These are phyloP conservation scores for Tolypocladium sp. DNA, from an alignment of 2,329 filamentous ascomycete genomes.

Conservation along the genomic window DNA sequence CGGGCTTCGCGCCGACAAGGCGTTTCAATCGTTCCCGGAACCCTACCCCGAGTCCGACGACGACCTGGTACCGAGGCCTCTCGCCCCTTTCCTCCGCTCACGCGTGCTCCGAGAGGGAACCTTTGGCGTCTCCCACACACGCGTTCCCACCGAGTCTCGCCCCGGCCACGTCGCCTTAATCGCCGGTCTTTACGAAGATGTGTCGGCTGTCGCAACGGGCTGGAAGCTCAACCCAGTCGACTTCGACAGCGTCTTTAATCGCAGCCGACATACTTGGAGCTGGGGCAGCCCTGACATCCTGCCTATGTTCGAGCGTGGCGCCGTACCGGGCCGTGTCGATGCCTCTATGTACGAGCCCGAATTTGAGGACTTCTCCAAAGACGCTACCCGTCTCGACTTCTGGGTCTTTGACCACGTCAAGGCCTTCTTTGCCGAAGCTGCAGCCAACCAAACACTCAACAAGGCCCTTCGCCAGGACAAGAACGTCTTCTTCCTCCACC, in stretches of 20 bases:
- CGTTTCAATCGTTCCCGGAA: conserved; percentile 87
- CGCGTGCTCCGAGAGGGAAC: conserved; percentile 83
- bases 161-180: conserved; percentile 96
- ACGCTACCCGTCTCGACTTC: conserved; percentile 72
- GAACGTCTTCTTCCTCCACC: conserved; percentile 87
- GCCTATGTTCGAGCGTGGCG: conserved; percentile 94
- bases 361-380: conserved; percentile 79
- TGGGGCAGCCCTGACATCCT: conserved; percentile 98
- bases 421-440: conserved; percentile 72
- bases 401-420: conserved; percentile 98
- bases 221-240: conserved; percentile 99
- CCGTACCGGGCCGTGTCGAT: conserved; percentile 76
- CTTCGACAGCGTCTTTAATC: conserved; percentile 98
- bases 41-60: conserved; percentile 62
- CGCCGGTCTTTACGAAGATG: conserved; percentile 93
- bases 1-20: conserved; percentile 92
- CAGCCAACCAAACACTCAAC: conserved; percentile 66
- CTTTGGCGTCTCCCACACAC: conserved; percentile 93
- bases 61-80: conserved; percentile 63
- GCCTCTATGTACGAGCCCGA: conserved; percentile 78
- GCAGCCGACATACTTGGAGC: conserved; percentile 94
- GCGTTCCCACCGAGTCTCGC: conserved; percentile 91
- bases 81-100: conserved; percentile 87
- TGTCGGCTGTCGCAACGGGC: conserved; percentile 91
- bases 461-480: conserved; percentile 70